Evolutionary conservation across 768 basidiomycete species (phyloP).

Genomic region (Suillus clintonianus): DNA sequence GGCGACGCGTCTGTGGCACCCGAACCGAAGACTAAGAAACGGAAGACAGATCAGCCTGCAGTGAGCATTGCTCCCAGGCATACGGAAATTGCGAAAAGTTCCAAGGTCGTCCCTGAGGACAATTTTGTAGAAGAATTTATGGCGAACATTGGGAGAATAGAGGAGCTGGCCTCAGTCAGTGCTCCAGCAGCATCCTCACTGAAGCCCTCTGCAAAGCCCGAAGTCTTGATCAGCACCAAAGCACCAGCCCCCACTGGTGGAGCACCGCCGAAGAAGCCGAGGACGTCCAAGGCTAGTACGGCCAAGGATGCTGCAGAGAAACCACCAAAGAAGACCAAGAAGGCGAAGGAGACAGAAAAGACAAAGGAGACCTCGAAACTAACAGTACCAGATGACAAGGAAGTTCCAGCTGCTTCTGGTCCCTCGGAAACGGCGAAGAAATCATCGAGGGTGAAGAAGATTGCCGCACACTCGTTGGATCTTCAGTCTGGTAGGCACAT

Average conservation of each 20-base stretch:
- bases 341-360: background rate
- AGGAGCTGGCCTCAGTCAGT: slow-evolving; percentile 1
- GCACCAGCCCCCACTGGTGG: background rate
- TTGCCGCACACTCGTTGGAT: too few species aligned
- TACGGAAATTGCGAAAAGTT: background rate
- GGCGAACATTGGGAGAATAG: background rate
- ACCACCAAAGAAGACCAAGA: slow-evolving; percentile 11
- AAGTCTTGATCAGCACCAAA: background rate
- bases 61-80: background rate
- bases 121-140: background rate
- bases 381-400: background rate
- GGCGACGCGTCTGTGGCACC: slow-evolving; percentile 1
- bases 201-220: slow-evolving; percentile 5
- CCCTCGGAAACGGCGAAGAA: background rate
- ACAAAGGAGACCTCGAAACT: background rate
- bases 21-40: slow-evolving; percentile 11
- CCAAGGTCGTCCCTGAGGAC: background rate
- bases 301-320: background rate
- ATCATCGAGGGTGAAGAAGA: background rate
- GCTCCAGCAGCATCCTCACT: background rate
- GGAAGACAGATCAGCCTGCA: background rate
- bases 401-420: background rate
- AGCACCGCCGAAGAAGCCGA: slow-evolving; percentile 10
- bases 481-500: background rate
- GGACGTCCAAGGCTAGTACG: background rate